Percentiles rank a stretch among this genome's conserved stretches.
phyloP scores from a whole-genome alignment of 345 rosid species.

The Rubroshorea leprosula region DNA sequence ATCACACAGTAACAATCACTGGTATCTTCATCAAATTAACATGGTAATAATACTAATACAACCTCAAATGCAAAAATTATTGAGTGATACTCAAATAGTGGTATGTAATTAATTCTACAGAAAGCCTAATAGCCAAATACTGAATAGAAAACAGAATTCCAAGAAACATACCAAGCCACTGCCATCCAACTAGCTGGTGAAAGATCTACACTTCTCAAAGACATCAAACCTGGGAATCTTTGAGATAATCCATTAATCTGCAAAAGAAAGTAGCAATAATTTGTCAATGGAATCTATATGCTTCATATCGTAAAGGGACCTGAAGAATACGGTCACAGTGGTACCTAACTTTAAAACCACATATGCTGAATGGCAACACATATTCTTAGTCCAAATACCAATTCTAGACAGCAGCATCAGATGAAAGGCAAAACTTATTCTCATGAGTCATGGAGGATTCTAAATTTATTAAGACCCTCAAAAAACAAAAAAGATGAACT shows the following conservation, averaged over 20 bases:
- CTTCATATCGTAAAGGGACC: background rate
- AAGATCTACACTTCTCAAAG: conserved; percentile 95
- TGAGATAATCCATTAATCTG: conserved; percentile 76
- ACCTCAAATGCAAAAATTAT: background rate
- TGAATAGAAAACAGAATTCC: no score
- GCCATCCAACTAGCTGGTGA: conserved; percentile 99
- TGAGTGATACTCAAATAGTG: no score
- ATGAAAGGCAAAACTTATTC: conserved; percentile 19
- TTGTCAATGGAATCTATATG: conserved; percentile 15
- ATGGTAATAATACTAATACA: no score
- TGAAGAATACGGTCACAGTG: conserved; percentile 11
- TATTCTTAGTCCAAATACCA: conserved; percentile 12
- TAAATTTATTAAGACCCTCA: background rate
- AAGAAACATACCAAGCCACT: conserved; percentile 68
- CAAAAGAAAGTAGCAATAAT: conserved; percentile 8
- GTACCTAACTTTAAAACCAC: conserved; percentile 1
- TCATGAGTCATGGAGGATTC: background rate
- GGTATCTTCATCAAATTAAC: no score
- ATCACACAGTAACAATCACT: no score
- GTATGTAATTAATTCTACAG: no score
- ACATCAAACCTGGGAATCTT: conserved; percentile 76
- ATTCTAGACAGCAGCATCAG: conserved; percentile 8
- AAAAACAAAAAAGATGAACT: background rate
- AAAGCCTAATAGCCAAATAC: background rate
- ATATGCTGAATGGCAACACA: background rate